Base-by-base conservation (phyloP, 768 basidiomycete genomes). In the Russula sp. region DNA sequence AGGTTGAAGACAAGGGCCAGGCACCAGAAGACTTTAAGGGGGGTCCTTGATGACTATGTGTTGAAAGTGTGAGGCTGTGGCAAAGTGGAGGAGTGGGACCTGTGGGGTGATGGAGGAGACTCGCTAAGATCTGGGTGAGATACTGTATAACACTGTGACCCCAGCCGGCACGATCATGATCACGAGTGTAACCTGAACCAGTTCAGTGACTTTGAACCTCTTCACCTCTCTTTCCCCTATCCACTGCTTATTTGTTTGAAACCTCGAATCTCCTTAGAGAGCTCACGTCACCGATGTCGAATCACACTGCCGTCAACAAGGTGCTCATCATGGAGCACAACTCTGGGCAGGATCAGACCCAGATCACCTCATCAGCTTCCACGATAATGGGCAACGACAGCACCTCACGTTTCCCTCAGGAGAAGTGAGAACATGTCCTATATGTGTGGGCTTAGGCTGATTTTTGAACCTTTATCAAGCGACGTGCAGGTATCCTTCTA, bases 1-100 rank as follows among this genome's bases (percentile, higher is more conserved):
- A 53, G 52, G 20, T 35, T 53, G 37, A 53, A 39, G 2, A 39
- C 10, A 3, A 53, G 52, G 13, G 18, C 20, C 52, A 53, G 39
- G 37, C 39, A 53, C 52, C 52, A 53, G 14, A 13, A 40, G 27
- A 66, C 68, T 56, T 82, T 82, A 34, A 73, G 64, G 60, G 75
- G 27, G 27, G 27, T 27, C 27, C 27, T 27, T 27, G 27, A 27
- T 27, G 27, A 2, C 27, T 27, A 3, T 27, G 27, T 27, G 27
- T 27, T 27, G 27, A 27, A 27, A 27, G 27, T 27, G 27, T 14
- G 22, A 48, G 57, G 39, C 8, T 37, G 16, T 7, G 53, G 60
- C 1, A 35, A 16, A 20, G 34, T 32, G 22, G 27, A 27, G 27
- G 27, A 27, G 27, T 27, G 27, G 27, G 27, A 57, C 10, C 7